Evolutionary conservation across 2,329 filamentous ascomycete genomes (phyloP), one percentile per base, ranked within the genome.

Genomic region (Zalaria obscura): DNA sequence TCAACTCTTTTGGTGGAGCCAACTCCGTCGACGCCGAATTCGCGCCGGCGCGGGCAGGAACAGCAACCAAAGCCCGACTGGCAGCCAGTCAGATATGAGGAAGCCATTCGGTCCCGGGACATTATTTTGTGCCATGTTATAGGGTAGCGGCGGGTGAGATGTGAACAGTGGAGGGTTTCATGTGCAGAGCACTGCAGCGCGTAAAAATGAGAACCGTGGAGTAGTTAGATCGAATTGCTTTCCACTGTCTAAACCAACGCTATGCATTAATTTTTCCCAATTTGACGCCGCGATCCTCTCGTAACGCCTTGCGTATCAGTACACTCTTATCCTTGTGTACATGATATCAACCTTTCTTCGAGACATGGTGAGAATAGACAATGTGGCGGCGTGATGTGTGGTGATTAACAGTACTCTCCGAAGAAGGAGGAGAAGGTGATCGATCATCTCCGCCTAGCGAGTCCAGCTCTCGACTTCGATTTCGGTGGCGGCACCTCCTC

Each of bases 271-370:
- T 2, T 7, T 32, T 32, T 32, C 7, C 7, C n/a, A 32, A 7
- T 7, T n/a, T 7, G 29, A 32, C 7, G n/a, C 7, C 29, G n/a
- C 29, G 7, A 32, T n/a, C n/a, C 29, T 7, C 29, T 32, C n/a
- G 7, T 7, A 32, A 32, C 29, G 7, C 29, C 49, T 51, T 44
- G 29, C 7, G 29, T n/a, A 32, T n/a, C 7, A 32, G 45, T 49
- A 52, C 54, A 57, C 54, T 54, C 52, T 46, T 55, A 46, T 55
- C 53, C 48, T 56, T 45, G 48, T 57, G 52, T 46, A 51, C 47
- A 47, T 45, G 48, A 51, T 49, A 46, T 48, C 45, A 34, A 36
- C 38, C 43, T 18, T 18, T 18, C 18, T 18, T 18, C 18, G 18
- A 18, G 27, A 32, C 29, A 25, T 37, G 32, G 31, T 28, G 26